phyloP scores from a whole-genome alignment of 2,329 filamentous ascomycete genomes.

The Oidium heveae region DNA sequence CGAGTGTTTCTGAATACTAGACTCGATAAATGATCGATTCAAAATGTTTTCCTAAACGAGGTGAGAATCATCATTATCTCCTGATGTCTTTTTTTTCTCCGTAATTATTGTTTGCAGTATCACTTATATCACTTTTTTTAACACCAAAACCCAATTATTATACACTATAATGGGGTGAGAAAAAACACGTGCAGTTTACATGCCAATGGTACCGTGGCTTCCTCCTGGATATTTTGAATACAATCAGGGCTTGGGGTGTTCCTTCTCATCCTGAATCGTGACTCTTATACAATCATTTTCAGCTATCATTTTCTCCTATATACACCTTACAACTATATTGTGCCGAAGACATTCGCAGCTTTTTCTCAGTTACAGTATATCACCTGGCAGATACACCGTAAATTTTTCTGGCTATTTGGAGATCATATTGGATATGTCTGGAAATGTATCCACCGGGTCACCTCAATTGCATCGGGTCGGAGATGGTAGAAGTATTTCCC shows the following conservation, averaged over 20 bases:
- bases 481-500: constrained; percentile 15
- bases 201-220: background rate
- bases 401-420: background rate
- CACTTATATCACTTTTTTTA: background rate
- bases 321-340: constrained; percentile 9
- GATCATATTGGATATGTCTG: constrained; percentile 17
- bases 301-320: constrained; percentile 8
- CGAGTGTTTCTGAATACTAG: background rate
- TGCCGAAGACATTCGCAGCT: constrained; percentile 10
- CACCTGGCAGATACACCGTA: constrained; percentile 8
- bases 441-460: constrained; percentile 18
- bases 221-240: background rate
- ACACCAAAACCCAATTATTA: background rate
- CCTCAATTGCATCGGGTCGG: constrained; percentile 17
- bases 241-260: constrained; percentile 2
- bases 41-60: background rate
- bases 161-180: background rate
- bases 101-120: background rate
- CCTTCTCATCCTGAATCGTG: constrained; percentile 13
- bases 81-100: background rate
- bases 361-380: constrained; percentile 1
- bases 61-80: background rate
- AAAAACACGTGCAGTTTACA: background rate
- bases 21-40: background rate
- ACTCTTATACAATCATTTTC: constrained; percentile 11